Base-by-base conservation (phyloP, 202 grass and related monocot genomes). In the Schoenoplectus tabernaemontani region DNA sequence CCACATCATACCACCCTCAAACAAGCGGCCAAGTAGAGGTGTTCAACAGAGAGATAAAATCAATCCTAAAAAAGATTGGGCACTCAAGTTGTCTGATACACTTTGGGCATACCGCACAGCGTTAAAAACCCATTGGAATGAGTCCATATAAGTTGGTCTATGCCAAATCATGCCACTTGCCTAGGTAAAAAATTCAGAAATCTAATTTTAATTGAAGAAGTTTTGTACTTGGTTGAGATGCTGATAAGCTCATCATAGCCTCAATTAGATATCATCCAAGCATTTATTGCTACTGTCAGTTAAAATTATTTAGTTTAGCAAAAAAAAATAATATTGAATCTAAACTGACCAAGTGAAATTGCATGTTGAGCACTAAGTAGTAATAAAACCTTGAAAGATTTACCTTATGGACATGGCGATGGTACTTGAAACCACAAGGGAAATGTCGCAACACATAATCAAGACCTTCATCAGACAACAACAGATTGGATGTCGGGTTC, bases 401-500 rank as follows among this genome's bases (percentile, higher is more conserved):
- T 72, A 93, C 88, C 88, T 93, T 88, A 68, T 82, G 69, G 28
- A 89, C 93, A 19, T 81, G 83, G 6, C 59, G 83, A 47, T 42
- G 87, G 43, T 87, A 87, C 53, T 91, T 97, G 65, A 93, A 97
- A 8, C 84, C 84, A 57, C 82, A 85, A 56, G 86, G 90, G 12
- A 93, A 97, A 90, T 93, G 86, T 38, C 83, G 78, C 78, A 97
- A 86, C n/a, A 88, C 86, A 85, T 85, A 89, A 33, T 88, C 86
- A 60, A 97, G 82, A 72, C 90, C 93, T 28, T 86, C 84, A 39
- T 97, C 86, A 46, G 90, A 97, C 85, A 93, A 72, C 41, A 97
- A 82, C 19, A 97, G 54, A 30, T 91, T 88, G 38, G 93, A 80
- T n/a, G 87, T 89, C 59, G 93, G 74, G 69, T 93, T 91, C 50